Evolutionary conservation across 495 filamentous ascomycete species (phyloP), one percentile per base, ranked within the genome.

Genomic region (Podospora sp.): DNA sequence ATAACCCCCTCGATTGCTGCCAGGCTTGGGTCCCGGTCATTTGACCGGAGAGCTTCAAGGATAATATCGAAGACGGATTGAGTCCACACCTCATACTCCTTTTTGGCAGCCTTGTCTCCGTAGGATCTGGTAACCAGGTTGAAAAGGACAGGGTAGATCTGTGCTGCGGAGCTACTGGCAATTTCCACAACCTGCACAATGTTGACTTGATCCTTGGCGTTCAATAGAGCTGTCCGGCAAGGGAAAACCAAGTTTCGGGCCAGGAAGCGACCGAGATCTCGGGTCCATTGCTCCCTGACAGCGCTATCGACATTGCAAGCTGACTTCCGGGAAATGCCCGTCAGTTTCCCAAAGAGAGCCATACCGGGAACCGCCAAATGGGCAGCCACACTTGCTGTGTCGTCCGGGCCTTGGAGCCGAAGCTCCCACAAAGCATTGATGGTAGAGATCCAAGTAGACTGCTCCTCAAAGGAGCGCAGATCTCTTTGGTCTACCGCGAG

Each of bases 191-290:
- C 75, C 11, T 72, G 56, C 55, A 76, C 64, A 12, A 82, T 61
- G 16, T 78, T 71, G 9, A 80, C 71, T 60, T 75, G 63, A 33
- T 76, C 79, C 21, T 62, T 75, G n/a, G 65, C 79, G 71, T 73
- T 83, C 51, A 82, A 78, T 72, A 87, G 90, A 2, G 80, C 78
- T 4, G 81, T 75, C 59, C 87, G 87, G 33, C 88, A 85, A 4
- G 91, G 92, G 1, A 89, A 77, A 21, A 96, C 82, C 33, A 96
- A 81, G 78, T 92, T 89, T 27, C 84, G 83, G n/a, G 86, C 84
- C 61, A 93, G 72, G 21, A 93, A 80, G 1, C 83, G 82, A 65
- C 91, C 88, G 4, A 96, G 72, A 56, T 80, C 71, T 59, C 69
- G 60, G 33, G 69, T 46, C 81, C 81, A 80, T 6, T 67, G 72